Evolutionary conservation across 805 yeast species (phyloP).

Genomic region (Dipodascus albidus): DNA sequence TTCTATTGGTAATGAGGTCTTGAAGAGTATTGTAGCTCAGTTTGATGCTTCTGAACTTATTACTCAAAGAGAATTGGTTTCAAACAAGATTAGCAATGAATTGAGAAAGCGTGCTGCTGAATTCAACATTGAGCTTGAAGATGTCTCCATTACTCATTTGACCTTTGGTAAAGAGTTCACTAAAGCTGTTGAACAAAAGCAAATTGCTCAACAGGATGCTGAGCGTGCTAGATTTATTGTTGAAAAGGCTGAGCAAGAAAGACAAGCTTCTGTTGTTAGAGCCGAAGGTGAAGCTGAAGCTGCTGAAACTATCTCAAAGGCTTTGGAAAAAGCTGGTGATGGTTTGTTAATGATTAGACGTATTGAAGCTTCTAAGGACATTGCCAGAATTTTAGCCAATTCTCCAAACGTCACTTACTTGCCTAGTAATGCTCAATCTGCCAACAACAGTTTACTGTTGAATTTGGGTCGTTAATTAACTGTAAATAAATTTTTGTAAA

Average conservation of each 20-base stretch:
- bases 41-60: conserved; percentile 94
- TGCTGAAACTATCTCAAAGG: conserved; percentile 89
- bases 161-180: conserved; percentile 95
- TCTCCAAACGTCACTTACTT: conserved; percentile 83
- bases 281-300: conserved; percentile 99
- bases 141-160: conserved; percentile 95
- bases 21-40: conserved; percentile 84
- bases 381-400: conserved; percentile 75
- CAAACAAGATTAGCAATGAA: conserved; percentile 80
- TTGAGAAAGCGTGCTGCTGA: conserved; percentile 73
- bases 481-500: neutral
- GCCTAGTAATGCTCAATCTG: conserved; percentile 38
- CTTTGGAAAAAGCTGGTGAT: conserved; percentile 89
- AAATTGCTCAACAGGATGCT: conserved; percentile 98
- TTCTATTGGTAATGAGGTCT: conserved; percentile 83
- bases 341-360: conserved; percentile 89
- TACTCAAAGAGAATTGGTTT: conserved; percentile 92
- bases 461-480: conserved; percentile 23
- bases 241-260: conserved; percentile 94
- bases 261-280: conserved; percentile 86
- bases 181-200: conserved; percentile 96
- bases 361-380: conserved; percentile 92
- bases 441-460: conserved; percentile 22
- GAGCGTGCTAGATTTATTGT: conserved; percentile 91
- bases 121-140: conserved; percentile 86